Evolutionary conservation across 352 stramenopile genomes (phyloP), one percentile per base, ranked within the genome.

Genomic region (Lagenidium giganteum): DNA sequence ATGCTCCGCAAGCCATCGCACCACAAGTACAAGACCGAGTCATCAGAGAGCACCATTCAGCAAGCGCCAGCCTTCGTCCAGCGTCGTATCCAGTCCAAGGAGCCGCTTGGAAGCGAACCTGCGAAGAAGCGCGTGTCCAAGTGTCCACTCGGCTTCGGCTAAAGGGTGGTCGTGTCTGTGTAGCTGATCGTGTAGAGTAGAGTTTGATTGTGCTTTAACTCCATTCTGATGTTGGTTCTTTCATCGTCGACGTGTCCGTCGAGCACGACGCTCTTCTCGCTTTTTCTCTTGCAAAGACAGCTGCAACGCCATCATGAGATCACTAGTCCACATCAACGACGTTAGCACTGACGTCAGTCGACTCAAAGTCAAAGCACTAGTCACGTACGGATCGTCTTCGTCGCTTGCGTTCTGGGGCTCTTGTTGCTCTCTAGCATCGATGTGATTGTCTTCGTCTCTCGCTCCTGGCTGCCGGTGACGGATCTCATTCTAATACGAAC

Each of bases 231-330:
- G 34, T 31, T 33, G 11, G 17, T 1, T 35, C 43, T 30, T 41
- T 71, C 38, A 77, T 7, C 67, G 73, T 23, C 65, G 52, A 35
- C 61, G 60, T 37, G 45, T 67, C 18, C 76, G 68, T 18, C 71
- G 61, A 41, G 47, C 18, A 25, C 64, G 57, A 4, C 73, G 68
- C 13, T 67, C 67, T 29, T 81, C 73, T 6, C 67, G 63, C 53
- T 87, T 89, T 45, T 79, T 76, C 44, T 87, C 71, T 48, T 87
- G 63, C 20, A 87, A 46, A 13, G 73, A 89, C 2, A 76, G 64
- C 20, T 64, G 59, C 21, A 87, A 29, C 29, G 70, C 73, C 21
- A 61, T 36, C n/a, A 80, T 8, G 20, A 89, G 31, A 4, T 85
- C 73, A 11, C 76, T 88, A 29, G n/a, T n/a, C n/a, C 17, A 9